Evolutionary conservation across 108 stramenopile genomes (phyloP), one percentile per base, ranked within the genome.

Genomic region (Nitzschia sp.): DNA sequence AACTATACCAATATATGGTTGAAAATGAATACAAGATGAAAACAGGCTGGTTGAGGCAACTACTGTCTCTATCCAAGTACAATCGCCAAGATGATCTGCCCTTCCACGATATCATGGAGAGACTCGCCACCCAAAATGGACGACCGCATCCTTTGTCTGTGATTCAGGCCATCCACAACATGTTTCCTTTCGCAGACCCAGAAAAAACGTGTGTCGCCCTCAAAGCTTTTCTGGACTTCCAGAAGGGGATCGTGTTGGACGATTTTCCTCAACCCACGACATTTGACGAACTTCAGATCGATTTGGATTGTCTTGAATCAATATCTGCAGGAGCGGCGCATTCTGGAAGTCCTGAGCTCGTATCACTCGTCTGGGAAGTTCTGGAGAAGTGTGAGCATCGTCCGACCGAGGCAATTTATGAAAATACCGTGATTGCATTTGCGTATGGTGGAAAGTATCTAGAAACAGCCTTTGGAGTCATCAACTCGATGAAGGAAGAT

Each of bases 381-480:
- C 53, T 87, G 30, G 86, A 88, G 17, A 23, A 66, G n/a, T 84
- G 77, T 38, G 64, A 69, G 5, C 78, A 82, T 57, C 26, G 66
- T 16, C 86, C 88, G 26, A 86, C 84, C 0, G 80, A 82, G 46
- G 26, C 71, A 15, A 77, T 89, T 52, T 92, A 82, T 75, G 87
- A 92, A 63, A 85, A 85, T 56, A 83, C 84, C 6, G 65, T 89
- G 32, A 53, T 88, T 44, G 68, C 84, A 5, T 87, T 92, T 64
- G 72, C 76, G 0, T 53, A 31, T 28, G 26, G 56, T 41, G 50
- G 25, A 26, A 45, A 69, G 15, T 59, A 47, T 30, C 63, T 81
- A 36, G 41, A 68, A 1, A 50, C 72, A 16, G 71, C 77, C 16
- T 87, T 84, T 69, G 74, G 79, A 1, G 87, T 78, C 19, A 25